A percentile compares a stretch with the other conserved stretches of the same genome.
These are phyloP conservation scores for Micractinium conductrix DNA, from an alignment of 139 green algal species.

Conservation along the genomic window DNA sequence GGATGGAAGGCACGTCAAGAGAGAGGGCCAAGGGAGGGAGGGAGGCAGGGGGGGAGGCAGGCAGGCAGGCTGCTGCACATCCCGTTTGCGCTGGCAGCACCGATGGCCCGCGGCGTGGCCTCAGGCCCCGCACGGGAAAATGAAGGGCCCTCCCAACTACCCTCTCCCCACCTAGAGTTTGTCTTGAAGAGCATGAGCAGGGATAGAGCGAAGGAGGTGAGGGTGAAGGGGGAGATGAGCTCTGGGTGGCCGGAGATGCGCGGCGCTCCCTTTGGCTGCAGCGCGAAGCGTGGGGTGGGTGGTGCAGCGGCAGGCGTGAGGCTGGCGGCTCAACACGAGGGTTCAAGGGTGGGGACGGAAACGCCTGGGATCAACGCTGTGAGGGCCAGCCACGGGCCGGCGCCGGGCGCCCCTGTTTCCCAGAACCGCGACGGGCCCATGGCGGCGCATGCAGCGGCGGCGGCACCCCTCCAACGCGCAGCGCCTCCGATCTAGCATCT, in stretches of 20 bases:
- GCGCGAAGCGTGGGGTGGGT: not conserved
- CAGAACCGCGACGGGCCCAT: too few relatives aligned
- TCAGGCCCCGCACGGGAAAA: too few relatives aligned
- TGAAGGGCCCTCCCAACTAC: too few relatives aligned
- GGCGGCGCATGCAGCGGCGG: too few relatives aligned
- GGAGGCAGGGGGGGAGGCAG: not conserved
- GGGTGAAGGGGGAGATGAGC: not conserved
- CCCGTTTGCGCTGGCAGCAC: too few relatives aligned
- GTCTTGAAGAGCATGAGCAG: slow-evolving; percentile 51
- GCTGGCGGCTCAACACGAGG: not conserved
- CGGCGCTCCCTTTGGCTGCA: slow-evolving; percentile 10
- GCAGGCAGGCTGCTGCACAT: not conserved
- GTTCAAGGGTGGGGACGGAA: not conserved
- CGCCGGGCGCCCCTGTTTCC: too few relatives aligned
- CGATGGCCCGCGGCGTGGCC: too few relatives aligned
- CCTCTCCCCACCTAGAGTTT: slow-evolving; percentile 38
- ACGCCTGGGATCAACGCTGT: not conserved
- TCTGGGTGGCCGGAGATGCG: not conserved
- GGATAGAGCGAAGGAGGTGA: slow-evolving; percentile 30
- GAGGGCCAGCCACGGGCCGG: too few relatives aligned
- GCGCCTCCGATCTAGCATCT: not conserved
- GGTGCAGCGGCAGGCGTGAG: not conserved
- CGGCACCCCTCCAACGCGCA: too few relatives aligned
- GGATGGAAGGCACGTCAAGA: not conserved
- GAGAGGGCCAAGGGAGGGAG: not conserved